These are phyloP conservation scores for Penicillium fuscoglaucum DNA, from an alignment of 2,329 filamentous ascomycete genomes.

Conservation along the genomic window DNA sequence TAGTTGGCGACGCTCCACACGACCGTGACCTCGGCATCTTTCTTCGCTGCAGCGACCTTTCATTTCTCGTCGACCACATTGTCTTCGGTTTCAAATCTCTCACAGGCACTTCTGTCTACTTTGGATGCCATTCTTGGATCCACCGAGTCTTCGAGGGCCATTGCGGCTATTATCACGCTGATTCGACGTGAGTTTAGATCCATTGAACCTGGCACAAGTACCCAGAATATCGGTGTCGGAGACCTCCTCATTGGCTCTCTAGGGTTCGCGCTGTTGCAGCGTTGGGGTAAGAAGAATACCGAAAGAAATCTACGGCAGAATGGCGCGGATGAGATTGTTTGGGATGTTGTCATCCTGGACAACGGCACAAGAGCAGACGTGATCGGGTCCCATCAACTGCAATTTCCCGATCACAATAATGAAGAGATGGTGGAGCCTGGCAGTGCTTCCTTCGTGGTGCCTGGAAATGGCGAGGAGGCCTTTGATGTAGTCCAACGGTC, in stretches of 20 bases:
- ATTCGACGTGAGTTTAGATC: conserved; percentile 48
- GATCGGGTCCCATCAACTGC: conserved; percentile 43
- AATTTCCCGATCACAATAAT: conserved; percentile 36
- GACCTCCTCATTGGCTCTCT: conserved; percentile 48
- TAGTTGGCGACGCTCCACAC: conserved; percentile 47
- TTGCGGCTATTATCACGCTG: conserved; percentile 50
- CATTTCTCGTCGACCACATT: conserved; percentile 48
- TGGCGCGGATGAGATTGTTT: conserved; percentile 47
- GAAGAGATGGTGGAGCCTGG: conserved; percentile 52
- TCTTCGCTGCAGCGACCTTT: conserved; percentile 50
- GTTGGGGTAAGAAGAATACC: conserved; percentile 49
- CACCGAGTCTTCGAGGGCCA: conserved; percentile 51
- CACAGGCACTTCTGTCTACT: conserved; percentile 47
- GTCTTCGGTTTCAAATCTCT: conserved; percentile 44
- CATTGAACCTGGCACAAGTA: conserved; percentile 32
- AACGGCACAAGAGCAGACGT: conserved; percentile 49
- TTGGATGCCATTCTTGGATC: conserved; percentile 50
- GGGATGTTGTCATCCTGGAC: conserved; percentile 52
- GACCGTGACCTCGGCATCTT: conserved; percentile 49
- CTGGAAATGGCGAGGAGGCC: conserved; percentile 37
- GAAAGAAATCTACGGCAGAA: conserved; percentile 42
- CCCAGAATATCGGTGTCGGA: conserved; percentile 43
- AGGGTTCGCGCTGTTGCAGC: conserved; percentile 49
- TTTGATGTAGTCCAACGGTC: conserved; percentile 42
- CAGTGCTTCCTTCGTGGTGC: conserved; percentile 52